Evolutionary conservation across 1,284 basidiomycete species (phyloP).

Genomic region (Singerocomus inundabilis): DNA sequence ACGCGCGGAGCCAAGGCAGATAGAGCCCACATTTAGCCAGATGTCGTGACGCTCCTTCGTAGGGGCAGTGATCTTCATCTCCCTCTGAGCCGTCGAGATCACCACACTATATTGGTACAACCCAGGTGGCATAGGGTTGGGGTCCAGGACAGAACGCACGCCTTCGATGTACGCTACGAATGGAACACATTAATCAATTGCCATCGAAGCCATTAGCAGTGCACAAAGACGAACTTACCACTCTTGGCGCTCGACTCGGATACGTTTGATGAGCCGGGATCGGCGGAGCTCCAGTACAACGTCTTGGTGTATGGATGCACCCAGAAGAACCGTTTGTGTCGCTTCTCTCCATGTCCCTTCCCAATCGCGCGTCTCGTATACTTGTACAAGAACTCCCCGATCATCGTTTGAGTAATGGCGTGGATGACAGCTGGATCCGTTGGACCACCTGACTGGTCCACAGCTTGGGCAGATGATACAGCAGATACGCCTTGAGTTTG

Average conservation of each 20-base stretch:
- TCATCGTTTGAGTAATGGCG: slow-evolving; percentile 99
- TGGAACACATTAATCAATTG: slow-evolving; percentile 14
- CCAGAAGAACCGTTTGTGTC: slow-evolving; percentile 99
- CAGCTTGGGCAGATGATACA: slow-evolving; percentile 40
- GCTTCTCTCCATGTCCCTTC: slow-evolving; percentile 85
- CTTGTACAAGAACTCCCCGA: slow-evolving; percentile 98
- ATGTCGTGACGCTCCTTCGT: slow-evolving; percentile 95
- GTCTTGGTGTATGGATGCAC: slow-evolving; percentile 99
- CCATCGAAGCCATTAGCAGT: slow-evolving; percentile 2
- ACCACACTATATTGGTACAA: slow-evolving; percentile 91
- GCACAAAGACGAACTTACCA: slow-evolving; percentile 56
- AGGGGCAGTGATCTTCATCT: slow-evolving; percentile 97
- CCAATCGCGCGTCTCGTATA: slow-evolving; percentile 93
- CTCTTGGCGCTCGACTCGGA: slow-evolving; percentile 95
- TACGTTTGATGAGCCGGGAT: slow-evolving; percentile 86
- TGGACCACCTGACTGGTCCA: slow-evolving; percentile 29
- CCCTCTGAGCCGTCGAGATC: slow-evolving; percentile 88
- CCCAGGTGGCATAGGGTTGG: slow-evolving; percentile 91
- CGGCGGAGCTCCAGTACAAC: slow-evolving; percentile 94
- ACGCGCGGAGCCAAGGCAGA: slow-evolving; percentile 1
- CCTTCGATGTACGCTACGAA: slow-evolving; percentile 91
- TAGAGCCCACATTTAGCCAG: slow-evolving; percentile 77
- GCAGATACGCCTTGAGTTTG: slow-evolving; percentile 35
- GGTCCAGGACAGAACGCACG: slow-evolving; percentile 87
- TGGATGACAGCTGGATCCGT: slow-evolving; percentile 91